Base-by-base conservation (phyloP, 352 stramenopile genomes). In the Phytophthora crassamura region DNA sequence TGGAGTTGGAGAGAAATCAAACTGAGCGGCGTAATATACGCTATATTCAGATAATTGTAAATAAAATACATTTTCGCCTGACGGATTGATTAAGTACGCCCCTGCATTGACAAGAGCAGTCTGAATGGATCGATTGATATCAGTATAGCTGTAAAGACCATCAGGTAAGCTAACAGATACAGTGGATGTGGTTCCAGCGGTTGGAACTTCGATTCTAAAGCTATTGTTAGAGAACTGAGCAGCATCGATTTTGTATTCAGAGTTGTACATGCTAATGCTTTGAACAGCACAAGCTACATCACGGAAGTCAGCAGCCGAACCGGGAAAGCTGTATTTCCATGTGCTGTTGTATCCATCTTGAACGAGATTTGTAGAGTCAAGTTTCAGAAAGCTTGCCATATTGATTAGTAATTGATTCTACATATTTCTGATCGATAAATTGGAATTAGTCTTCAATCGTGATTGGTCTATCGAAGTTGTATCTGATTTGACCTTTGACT, bases 361-460 rank as follows among this genome's bases (percentile, higher is more conserved):
- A 11, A 65, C 57, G 4, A 65, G 30, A 8, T 65, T 59, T 1
- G 46, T 65, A 5, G 22, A 46, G 33, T 64, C 56, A 6, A 64
- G 45, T 46, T 64, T 64, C 1, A 64, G 4, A n/a, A 64, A 64
- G 36, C n/a, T 25, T 7, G 46, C 47, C 57, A 65, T 65, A 7
- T 35, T 57, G 11, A 22, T n/a, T 57, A 34, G 46, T 64, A 64
- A 57, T 57, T 62, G 32, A 60, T 33, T 22, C 36, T 46, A 38
- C n/a, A 58, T 18, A 55, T 50, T 51, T 41, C 16, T 50, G 25
- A 39, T 9, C 22, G 9, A 49, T 59, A 48, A 59, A 36, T 40
- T 40, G 6, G 45, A 50, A 20, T 38, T 50, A 50, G 11, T 52
- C 14, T 15, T 50, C 43, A 16, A 50, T 50, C 10, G 7, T 1